Evolutionary conservation across 2,329 filamentous ascomycete genomes (phyloP), one percentile per base, ranked within the genome.

Genomic region (Pezicula rhizophila): DNA sequence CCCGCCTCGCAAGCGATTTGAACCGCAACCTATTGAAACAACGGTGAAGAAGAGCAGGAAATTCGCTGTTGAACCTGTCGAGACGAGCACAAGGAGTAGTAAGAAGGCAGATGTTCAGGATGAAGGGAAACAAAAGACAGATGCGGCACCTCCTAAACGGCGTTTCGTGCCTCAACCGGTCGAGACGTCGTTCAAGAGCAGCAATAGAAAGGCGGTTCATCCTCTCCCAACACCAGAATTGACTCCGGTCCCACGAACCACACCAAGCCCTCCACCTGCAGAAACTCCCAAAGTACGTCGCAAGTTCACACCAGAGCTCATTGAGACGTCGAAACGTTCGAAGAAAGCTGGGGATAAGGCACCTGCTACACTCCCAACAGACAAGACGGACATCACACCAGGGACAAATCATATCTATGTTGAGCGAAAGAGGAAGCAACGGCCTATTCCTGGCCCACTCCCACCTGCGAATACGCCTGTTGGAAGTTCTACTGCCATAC

Each of bases 251-350:
- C 68, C 72, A 31, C 50, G 50, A 31, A 31, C 28, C 3, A 31
- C 28, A 31, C 28, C 28, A 46, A 52, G 54, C 31, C 37, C 54
- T 60, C 61, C 51, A 54, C 57, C 52, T 59, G 50, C 54, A 62
- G 63, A 57, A 61, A 61, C 49, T 39, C 57, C 64, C 12, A 68
- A 53, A 44, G 55, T 49, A 17, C 56, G 54, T 58, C 73, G 76
- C 54, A 70, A 71, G 51, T 95, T 95, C 65, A 78, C 84, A 26
- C 89, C 89, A 11, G 85, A 92, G 60, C 73, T 95, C 48, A 84
- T 95, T 53, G 89, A 92, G 66, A 91, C 87, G 2, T 85, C 85
- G 4, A 80, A 82, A 58, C 77, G 89, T 46, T 82, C 82, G 31
- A 80, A 85, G 54, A 82, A 82, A 60, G 78, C 78, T 14, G 82